These are phyloP conservation scores for Prunus dulcis DNA, from an alignment of 306 rosid species.

Conservation along the genomic window DNA sequence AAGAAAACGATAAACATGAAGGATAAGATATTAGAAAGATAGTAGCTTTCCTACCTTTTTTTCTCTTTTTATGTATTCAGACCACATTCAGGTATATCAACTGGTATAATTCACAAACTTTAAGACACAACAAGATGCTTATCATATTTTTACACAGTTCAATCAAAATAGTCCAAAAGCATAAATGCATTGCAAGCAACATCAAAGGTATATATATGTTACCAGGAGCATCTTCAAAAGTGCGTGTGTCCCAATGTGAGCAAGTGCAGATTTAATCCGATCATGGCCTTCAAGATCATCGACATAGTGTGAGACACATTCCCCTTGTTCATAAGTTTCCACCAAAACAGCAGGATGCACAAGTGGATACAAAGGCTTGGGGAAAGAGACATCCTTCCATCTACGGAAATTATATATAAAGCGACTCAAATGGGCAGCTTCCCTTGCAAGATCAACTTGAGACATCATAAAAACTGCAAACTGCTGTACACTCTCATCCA, in stretches of 20 bases:
- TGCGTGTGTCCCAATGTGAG: slow-evolving; percentile 98
- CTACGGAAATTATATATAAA: slow-evolving; percentile 85
- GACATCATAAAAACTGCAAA: slow-evolving; percentile 99
- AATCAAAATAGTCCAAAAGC: slow-evolving; percentile 14
- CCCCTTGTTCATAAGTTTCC: slow-evolving; percentile 95
- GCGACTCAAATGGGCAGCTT: slow-evolving; percentile 98
- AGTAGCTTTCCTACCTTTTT: neutral
- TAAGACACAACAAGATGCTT: neutral
- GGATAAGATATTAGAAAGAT: neutral
- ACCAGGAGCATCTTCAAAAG: slow-evolving; percentile 99
- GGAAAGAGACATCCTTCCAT: slow-evolving; percentile 98
- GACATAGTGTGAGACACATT: slow-evolving; percentile 81
- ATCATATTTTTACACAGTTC: neutral
- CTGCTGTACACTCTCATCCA: slow-evolving; percentile 99
- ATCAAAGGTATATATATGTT: slow-evolving; percentile 23
- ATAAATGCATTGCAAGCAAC: slow-evolving; percentile 8
- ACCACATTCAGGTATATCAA: neutral
- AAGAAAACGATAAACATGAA: neutral
- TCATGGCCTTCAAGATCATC: slow-evolving; percentile 83
- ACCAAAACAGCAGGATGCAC: slow-evolving; percentile 98
- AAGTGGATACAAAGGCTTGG: slow-evolving; percentile 94
- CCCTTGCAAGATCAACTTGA: slow-evolving; percentile 99
- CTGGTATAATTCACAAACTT: neutral
- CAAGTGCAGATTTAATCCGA: slow-evolving; percentile 75
- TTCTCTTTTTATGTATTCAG: neutral